Evolutionary conservation across 371 early-diverging fungal genomes (phyloP), one percentile per base, ranked within the genome.

Genomic region (Actinomortierella ambigua): DNA sequence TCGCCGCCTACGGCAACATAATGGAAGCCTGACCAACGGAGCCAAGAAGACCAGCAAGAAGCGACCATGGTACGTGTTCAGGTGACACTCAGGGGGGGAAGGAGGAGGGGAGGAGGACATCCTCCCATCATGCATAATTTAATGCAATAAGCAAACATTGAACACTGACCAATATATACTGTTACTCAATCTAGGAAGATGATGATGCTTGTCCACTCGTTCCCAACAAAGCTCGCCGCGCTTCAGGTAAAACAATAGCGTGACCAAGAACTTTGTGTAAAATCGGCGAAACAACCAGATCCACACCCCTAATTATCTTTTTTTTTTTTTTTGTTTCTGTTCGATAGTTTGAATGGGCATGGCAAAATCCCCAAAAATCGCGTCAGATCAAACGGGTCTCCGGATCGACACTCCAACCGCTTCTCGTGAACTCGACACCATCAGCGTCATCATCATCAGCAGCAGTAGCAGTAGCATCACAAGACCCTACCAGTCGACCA

Each of bases 301-400:
- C 20, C 9, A 27, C 2, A 23, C 6, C 5, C 22, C 20, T 54
- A 15, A 22, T 29, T 17, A 29, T 8, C 13, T 2, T n/a, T 28
- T n/a, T 0, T n/a, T 18, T 13, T 46, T 11, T 28, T 18, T 24
- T 1, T 22, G 24, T 5, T 29, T 2, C 22, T 0, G 14, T 23
- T 22, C n/a, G 8, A 5, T 68, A 80, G 78, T 88, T 88, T 60
- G 89, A 88, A 60, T 88, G 88, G 87, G 86, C 81, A 2, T 88
- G 88, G 88, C 87, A 88, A 61, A 50, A 85, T 48, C 86, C 85
- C 2, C 65, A 81, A 34, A 67, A 63, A 28, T 85, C 88, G 6
- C 82, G 88, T 20, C 85, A 86, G 52, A 79, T 88, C 15, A 44
- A 49, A 15, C 60, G 47, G 18, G 18, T 44, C 8, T 2, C 43